Evolutionary conservation across 805 yeast species (phyloP).

Genomic region (Nakazawaea sp.): DNA sequence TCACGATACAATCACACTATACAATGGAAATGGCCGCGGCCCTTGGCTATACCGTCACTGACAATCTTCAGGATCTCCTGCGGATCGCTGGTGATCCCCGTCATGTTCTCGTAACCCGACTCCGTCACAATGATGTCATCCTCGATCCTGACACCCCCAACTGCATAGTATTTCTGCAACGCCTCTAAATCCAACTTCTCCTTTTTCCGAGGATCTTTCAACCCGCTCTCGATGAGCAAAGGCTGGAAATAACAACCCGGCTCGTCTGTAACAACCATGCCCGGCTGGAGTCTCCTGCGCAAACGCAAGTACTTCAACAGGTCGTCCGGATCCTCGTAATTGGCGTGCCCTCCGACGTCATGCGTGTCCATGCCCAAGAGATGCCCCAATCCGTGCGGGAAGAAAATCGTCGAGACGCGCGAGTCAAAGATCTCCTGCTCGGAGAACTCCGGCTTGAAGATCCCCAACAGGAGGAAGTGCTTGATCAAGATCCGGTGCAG

Average conservation of each 20-base stretch:
- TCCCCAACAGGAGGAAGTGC: conserved; percentile 66
- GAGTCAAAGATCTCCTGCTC: conserved; percentile 65
- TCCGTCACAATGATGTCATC: conserved; percentile 82
- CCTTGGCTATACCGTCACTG: conserved; percentile 56
- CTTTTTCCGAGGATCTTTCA: conserved; percentile 40
- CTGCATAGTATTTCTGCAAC: conserved; percentile 70
- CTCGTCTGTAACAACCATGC: conserved; percentile 90
- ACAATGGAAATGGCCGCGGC: conserved; percentile 59
- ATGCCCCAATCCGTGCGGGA: conserved; percentile 96
- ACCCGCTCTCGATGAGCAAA: conserved; percentile 60
- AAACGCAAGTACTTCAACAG: conserved; percentile 72
- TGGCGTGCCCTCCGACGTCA: conserved; percentile 86
- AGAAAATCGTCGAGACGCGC: conserved; percentile 69
- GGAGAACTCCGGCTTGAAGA: conserved; percentile 51
- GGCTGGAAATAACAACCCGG: conserved; percentile 94
- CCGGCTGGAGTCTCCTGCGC: conserved; percentile 60
- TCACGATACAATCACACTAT: conserved; percentile 21
- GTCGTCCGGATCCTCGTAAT: conserved; percentile 79
- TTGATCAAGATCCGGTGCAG: conserved; percentile 76
- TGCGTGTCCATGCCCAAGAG: conserved; percentile 92
- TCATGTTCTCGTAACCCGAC: conserved; percentile 73
- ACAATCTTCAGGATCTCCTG: conserved; percentile 75
- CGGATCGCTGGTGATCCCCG: conserved; percentile 81
- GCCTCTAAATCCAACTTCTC: conserved; percentile 60
- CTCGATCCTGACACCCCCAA: conserved; percentile 98